These are phyloP conservation scores for Stemphylium lycopersici DNA, from an alignment of 2,329 filamentous ascomycete species.

Conservation along the genomic window DNA sequence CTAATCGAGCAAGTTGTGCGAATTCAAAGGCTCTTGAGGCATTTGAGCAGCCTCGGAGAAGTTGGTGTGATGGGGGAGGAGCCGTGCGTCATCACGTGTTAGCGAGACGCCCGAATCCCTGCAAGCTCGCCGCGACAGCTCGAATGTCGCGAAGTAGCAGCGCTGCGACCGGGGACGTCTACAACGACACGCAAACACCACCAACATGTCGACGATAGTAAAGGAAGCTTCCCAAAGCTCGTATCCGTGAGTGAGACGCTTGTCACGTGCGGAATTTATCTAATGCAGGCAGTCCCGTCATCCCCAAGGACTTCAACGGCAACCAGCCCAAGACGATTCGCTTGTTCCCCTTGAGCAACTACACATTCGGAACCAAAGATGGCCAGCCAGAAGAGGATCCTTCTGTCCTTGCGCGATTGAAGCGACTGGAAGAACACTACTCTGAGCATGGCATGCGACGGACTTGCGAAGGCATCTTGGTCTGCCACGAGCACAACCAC, in stretches of 20 bases:
- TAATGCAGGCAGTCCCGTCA: constrained; percentile 64
- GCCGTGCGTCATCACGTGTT: constrained; percentile 12
- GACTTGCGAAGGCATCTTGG: constrained; percentile 94
- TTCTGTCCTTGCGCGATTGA: constrained; percentile 88
- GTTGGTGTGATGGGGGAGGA: not conserved
- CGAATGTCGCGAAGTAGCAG: constrained; percentile 20
- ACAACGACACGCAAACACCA: constrained; percentile 11
- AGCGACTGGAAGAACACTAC: constrained; percentile 96
- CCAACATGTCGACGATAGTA: constrained; percentile 83
- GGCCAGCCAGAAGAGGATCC: constrained; percentile 97
- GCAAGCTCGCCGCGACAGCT: constrained; percentile 14
- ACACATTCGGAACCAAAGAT: constrained; percentile 98
- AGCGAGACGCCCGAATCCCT: constrained; percentile 13
- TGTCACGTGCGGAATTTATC: not conserved
- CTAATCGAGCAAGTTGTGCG: not conserved
- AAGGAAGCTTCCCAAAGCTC: constrained; percentile 75
- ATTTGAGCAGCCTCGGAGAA: not conserved
- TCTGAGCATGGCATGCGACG: constrained; percentile 90
- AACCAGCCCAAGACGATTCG: constrained; percentile 90
- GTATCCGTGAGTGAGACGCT: constrained; percentile 59
- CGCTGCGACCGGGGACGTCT: constrained; percentile 6
- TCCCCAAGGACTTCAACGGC: constrained; percentile 82
- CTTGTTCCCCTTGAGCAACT: constrained; percentile 94
- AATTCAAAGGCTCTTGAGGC: not conserved
- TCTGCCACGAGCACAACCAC: constrained; percentile 99